These are phyloP conservation scores for Tetrahymena thermophila DNA, from an alignment of 73 alveolate genomes.

Conservation along the genomic window DNA sequence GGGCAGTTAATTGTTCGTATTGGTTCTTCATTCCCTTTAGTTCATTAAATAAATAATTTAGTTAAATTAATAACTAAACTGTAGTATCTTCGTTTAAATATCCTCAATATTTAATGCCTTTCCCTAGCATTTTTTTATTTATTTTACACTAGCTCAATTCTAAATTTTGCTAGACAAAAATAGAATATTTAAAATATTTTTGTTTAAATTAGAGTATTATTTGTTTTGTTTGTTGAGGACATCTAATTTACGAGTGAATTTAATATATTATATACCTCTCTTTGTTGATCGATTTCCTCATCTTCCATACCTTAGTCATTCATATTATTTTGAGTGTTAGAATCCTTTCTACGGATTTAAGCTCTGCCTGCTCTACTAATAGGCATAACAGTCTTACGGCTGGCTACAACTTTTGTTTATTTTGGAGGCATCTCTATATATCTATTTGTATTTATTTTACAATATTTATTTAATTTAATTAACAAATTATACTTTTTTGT, in stretches of 20 bases:
- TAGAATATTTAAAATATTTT: neutral
- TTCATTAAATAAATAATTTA: neutral
- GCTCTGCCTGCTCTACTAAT: neutral
- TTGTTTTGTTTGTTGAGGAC: neutral
- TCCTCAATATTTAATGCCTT: neutral
- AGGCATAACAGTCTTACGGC: neutral
- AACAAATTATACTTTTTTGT: neutral
- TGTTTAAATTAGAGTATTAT: neutral
- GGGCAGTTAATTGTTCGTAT: slow-evolving; percentile 29
- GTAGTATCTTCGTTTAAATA: neutral
- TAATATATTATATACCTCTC: neutral
- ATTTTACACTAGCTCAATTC: neutral
- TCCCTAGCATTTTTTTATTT: neutral
- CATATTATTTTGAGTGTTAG: neutral
- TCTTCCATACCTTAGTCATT: neutral
- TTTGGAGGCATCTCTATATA: neutral
- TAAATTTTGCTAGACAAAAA: neutral
- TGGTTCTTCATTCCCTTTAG: neutral
- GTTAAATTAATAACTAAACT: neutral
- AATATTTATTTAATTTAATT: neutral
- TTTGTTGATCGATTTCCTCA: neutral
- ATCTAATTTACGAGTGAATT: neutral
- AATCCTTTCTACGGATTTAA: neutral
- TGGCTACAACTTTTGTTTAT: neutral
- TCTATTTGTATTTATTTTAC: neutral